These are phyloP conservation scores for Megacollybia marginata DNA, from an alignment of 768 basidiomycete species.

Conservation along the genomic window DNA sequence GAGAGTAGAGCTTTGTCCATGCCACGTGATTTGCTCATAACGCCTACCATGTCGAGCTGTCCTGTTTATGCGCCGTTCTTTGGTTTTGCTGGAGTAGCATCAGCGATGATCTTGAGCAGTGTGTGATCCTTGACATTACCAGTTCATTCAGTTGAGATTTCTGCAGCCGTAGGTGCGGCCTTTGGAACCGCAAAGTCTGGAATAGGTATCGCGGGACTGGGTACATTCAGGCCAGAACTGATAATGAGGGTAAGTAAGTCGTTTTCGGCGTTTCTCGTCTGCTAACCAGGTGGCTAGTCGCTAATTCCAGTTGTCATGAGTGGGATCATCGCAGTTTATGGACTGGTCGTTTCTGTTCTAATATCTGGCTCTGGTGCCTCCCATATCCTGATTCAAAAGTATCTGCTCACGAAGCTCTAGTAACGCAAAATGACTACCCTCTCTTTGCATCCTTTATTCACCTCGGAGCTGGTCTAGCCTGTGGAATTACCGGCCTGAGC, in stretches of 20 bases:
- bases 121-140: constrained; percentile 25
- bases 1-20: constrained; percentile 15
- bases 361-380: constrained; percentile 58
- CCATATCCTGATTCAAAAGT: constrained; percentile 1
- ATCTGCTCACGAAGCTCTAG: constrained; percentile 27
- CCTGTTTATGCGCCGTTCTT: constrained; percentile 97
- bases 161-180: constrained; percentile 83
- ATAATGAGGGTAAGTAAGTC: constrained; percentile 85
- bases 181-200: constrained; percentile 96
- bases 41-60: constrained; percentile 54
- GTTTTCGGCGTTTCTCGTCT: not conserved
- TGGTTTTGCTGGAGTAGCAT: constrained; percentile 94
- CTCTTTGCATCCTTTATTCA: constrained; percentile 87
- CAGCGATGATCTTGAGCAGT: constrained; percentile 98
- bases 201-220: constrained; percentile 93
- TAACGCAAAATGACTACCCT: constrained; percentile 63
- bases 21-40: no score
- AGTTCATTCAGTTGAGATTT: not conserved
- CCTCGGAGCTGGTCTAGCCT: constrained; percentile 86
- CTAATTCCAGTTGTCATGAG: constrained; percentile 98
- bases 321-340: constrained; percentile 97
- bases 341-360: constrained; percentile 90
- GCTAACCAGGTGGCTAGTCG: constrained; percentile 41
- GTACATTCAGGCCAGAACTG: constrained; percentile 89
- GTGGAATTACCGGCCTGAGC: constrained; percentile 85